Evolutionary conservation across 1,284 basidiomycete species (phyloP).

Genomic region (Rhodotorula sp.): DNA sequence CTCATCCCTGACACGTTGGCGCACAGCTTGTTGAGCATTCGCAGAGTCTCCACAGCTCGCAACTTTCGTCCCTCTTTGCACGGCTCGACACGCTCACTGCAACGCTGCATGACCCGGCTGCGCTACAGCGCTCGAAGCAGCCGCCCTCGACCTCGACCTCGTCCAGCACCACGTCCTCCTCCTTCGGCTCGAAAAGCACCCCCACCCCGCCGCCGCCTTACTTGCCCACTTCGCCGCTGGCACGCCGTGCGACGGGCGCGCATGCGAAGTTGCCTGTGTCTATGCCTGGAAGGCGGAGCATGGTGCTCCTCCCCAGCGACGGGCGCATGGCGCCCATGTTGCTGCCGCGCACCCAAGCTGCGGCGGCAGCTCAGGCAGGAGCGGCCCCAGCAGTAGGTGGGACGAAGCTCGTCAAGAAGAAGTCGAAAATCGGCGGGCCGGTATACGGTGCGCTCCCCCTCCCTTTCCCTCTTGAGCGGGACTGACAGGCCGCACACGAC

Average conservation of each 20-base stretch:
- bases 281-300: background rate
- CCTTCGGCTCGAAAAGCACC: background rate
- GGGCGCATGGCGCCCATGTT: background rate
- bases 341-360: background rate
- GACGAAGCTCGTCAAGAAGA: background rate
- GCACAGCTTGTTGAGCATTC: background rate
- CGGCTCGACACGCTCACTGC: background rate
- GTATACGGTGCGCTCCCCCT: background rate
- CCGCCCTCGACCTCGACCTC: background rate
- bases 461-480: rapidly evolving
- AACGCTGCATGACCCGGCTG: background rate
- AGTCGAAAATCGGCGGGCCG: background rate
- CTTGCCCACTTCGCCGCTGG: background rate
- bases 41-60: background rate
- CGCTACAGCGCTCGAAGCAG: background rate
- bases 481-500: background rate
- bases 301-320: background rate
- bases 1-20: background rate
- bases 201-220: background rate
- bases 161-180: background rate
- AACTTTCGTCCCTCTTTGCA: background rate
- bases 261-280: background rate
- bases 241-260: background rate
- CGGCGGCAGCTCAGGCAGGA: no score
- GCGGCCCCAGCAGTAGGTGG: background rate